Evolutionary conservation across 768 basidiomycete species (phyloP), one percentile per base, ranked within the genome.

Genomic region (Lactarius indigo): DNA sequence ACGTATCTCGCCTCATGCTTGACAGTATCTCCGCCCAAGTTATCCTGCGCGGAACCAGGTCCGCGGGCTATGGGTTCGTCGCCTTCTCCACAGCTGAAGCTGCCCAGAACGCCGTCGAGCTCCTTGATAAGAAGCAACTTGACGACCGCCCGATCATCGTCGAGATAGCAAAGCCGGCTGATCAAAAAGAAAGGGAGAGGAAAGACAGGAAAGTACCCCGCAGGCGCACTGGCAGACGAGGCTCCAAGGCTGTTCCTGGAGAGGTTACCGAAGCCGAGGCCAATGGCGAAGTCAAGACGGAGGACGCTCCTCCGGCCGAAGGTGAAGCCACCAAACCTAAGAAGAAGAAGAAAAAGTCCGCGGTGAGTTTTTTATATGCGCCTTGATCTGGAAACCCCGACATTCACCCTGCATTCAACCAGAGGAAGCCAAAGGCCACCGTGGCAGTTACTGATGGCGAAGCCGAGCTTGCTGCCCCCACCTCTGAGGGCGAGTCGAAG

Each of bases 1-100:
- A 37, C 69, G 35, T 28, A 42, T 31, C 52, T 57, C 57, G 72
- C 71, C 56, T 44, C 57, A 68, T 66, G 68, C 67, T 64, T 68
- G 64, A 0, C 69, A 96, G 93, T 75, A 79, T 91, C 74, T 87
- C 91, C 70, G 91, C 86, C 72, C 89, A 92, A 78, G 86, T 96
- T 78, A 94, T 96, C 79, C 80, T 87, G 79, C 92, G 93, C 72
- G 91, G 91, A 75, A 80, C 81, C 65, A 90, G 91, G 76, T 90
- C 93, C 68, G 90, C 93, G 75, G 92, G 94, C 68, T 96, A 96
- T 79, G 94, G 93, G 72, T 96, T 96, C 77, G 94, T 96, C 75
- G 87, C 93, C 72, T 83, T 94, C 78, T 79, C 84, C 75, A 88
- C 83, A 77, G 82, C 81, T 76, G 92, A 91, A 79, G 91, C 93